Evolutionary conservation across 2,329 filamentous ascomycete genomes (phyloP).

Genomic region (Botrytis cinerea): DNA sequence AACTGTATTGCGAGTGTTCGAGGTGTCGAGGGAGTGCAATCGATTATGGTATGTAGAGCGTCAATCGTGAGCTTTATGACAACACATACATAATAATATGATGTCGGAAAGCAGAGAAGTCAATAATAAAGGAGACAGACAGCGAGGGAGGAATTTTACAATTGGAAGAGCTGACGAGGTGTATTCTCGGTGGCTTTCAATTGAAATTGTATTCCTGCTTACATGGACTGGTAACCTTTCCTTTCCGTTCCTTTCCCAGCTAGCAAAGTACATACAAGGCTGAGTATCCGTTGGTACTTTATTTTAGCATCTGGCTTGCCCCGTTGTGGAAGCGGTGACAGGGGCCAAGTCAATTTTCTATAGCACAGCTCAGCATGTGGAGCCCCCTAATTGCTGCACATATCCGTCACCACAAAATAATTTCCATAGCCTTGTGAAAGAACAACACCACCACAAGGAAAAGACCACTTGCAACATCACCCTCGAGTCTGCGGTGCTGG

Average conservation of each 20-base stretch:
- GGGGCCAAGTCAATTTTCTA: not conserved
- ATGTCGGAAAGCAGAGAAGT: not conserved
- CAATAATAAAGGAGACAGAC: not conserved
- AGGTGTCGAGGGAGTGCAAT: not conserved
- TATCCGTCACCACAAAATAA: constrained; percentile 6
- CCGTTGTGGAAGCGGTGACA: constrained; percentile 18
- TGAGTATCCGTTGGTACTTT: constrained; percentile 20
- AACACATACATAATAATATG: constrained; percentile 15
- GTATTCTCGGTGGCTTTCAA: constrained; percentile 13
- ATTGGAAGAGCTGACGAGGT: constrained; percentile 19
- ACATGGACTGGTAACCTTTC: not conserved
- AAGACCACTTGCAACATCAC: not conserved
- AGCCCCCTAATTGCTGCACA: not conserved
- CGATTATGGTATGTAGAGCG: not conserved
- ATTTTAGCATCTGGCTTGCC: constrained; percentile 8
- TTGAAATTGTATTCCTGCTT: constrained; percentile 7
- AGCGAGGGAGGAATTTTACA: not conserved
- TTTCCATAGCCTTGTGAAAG: constrained; percentile 16
- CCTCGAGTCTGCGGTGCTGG: not conserved
- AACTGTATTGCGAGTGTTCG: constrained; percentile 26
- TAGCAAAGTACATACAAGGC: constrained; percentile 12
- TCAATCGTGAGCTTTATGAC: constrained; percentile 15
- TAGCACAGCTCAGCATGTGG: constrained; percentile 21
- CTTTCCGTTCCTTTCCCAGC: not conserved
- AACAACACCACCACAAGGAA: constrained; percentile 2